Percentiles rank a stretch among this genome's conserved stretches.
These are phyloP conservation scores for Chlamydomonas reinhardtii DNA, from an alignment of 163 green algal genomes.

Conservation along the genomic window DNA sequence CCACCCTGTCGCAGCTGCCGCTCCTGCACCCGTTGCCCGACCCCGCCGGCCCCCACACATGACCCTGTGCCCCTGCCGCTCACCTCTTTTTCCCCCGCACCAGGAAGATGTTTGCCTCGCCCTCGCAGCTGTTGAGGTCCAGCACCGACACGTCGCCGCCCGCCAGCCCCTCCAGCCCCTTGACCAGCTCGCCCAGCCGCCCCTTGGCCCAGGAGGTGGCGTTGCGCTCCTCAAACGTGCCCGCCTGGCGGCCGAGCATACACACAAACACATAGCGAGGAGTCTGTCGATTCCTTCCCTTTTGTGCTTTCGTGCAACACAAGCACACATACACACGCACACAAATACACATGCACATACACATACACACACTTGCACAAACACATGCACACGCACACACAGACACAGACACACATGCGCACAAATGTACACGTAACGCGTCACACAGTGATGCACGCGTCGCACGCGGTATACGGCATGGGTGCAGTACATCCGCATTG, in stretches of 20 bases:
- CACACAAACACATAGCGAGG: background rate
- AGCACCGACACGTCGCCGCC: constrained; percentile 1
- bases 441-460: too few species aligned
- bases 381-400: too few species aligned
- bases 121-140: constrained; percentile 45
- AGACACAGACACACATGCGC: too few species aligned
- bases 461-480: too few species aligned
- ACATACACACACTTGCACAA: too few species aligned
- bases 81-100: constrained; percentile 51
- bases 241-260: constrained; percentile 2
- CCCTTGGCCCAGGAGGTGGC: constrained; percentile 39
- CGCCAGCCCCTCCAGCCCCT: constrained; percentile 1
- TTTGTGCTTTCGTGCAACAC: too few species aligned
- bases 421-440: too few species aligned
- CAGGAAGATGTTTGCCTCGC: constrained; percentile 51
- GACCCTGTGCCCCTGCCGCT: background rate
- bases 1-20: too few species aligned
- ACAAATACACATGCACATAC: too few species aligned
- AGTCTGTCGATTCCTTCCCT: too few species aligned
- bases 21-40: too few species aligned
- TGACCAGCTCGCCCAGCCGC: constrained; percentile 24
- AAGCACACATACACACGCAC: background rate
- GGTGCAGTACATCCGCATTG: too few species aligned
- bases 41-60: background rate
- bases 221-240: constrained; percentile 55